Base-by-base conservation (phyloP, 169 alveolate genomes). In the Besnoitia besnoiti region DNA sequence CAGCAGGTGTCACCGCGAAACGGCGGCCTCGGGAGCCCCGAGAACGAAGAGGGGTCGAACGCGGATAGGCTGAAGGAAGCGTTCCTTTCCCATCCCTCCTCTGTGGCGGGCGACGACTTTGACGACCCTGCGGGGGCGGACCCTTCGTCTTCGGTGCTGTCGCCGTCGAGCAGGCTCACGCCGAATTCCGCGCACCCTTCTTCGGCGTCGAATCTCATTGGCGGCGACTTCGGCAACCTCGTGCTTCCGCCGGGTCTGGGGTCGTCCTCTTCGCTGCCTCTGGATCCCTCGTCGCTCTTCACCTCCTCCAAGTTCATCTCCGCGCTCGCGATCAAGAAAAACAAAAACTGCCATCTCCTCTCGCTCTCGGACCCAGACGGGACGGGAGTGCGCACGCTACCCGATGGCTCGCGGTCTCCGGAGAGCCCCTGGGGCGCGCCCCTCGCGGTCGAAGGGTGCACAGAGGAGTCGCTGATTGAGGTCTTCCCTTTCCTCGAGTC, bases 381-480 rank as follows among this genome's bases (percentile, higher is more conserved):
- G 42, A 89, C 93, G 10, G 93, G 93, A 27, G 93, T 89, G 49
- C 88, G 87, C 67, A 61, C 16, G 62, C 62, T 89, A 24, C 89
- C 93, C 4, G 93, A 89, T 30, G 93, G 89, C 62, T 44, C 73
- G n/a, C 42, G 14, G 49, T 73, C 89, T 21, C 93, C 93, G 0
- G 51, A 37, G 79, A 47, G 89, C 62, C 84, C 89, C 79, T 89
- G 93, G 93, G 93, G 93, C 19, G 93, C 77, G 59, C 82, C 93
- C 37, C 61, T 89, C 37, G 93, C 93, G 12, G 93, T 89, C 44
- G 93, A 76, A 19, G 93, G 93, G n/a, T 89, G 93, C 61, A 89
- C 93, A n/a, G 93, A 89, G 62, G 93, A 46, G 80, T 89, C 82
- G 30, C 51, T 89, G 35, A 49, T 89, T 30, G 55, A 50, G 39